Evolutionary conservation across 129 eudicot genomes (phyloP), one percentile per base, ranked within the genome.

Genomic region (Sambucus nigra): DNA sequence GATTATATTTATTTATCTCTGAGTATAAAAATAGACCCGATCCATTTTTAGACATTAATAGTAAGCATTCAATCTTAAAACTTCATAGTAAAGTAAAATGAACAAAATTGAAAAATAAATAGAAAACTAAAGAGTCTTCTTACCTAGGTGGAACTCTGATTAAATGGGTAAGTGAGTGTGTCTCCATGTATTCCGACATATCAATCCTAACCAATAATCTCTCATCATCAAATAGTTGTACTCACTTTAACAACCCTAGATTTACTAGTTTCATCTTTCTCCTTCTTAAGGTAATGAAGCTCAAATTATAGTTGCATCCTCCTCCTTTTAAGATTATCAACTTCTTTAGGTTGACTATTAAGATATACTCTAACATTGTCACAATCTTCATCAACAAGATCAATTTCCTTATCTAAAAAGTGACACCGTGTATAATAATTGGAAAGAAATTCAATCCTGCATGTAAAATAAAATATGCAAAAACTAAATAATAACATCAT

Each of bases 81-180:
- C 5, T 14, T 15, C 35, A 39, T 12, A 7, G 0, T 40, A 2
- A n/a, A n/a, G n/a, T 52, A 14, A 2, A 9, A 52, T 15, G 12
- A n/a, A 25, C 8, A 2, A 16, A 26, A 51, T 10, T 35, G 9
- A 35, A 10, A n/a, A 35, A 35, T 15, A 35, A 35, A 8, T 15
- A 11, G 10, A 19, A 25, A 6, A 25, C n/a, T n/a, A n/a, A n/a
- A n/a, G n/a, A 18, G 17, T 41, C 1, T 24, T 69, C 86, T 64
- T 71, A 88, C 94, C 98, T 94, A 15, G 99, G 99, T 50, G 99
- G 99, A 63, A 95, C 95, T n/a, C 99, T 95, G 25, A 91, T 91
- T 26, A 86, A 55, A 8, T 95, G 73, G 10, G 99, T 78, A 17
- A 91, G 94, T 5, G 99, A 91, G 66, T 91, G 99, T 25, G 86